These are phyloP conservation scores for Iberis pinnata DNA, from an alignment of 345 rosid genomes.

Conservation along the genomic window DNA sequence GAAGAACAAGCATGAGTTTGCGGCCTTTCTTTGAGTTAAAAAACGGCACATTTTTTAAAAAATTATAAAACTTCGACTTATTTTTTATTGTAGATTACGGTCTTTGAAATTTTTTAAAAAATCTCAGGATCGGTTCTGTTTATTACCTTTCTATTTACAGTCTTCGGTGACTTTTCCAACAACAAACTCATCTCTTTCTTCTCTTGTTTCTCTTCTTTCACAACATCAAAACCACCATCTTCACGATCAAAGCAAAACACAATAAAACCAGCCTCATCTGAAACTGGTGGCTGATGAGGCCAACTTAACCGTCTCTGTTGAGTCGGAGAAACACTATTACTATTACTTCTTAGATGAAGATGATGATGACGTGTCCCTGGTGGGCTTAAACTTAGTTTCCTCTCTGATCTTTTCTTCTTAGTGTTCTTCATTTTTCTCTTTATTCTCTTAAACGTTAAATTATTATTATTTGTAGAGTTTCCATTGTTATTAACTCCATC, in stretches of 20 bases:
- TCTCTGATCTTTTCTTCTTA: constrained; percentile 27
- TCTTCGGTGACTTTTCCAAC: constrained; percentile 18
- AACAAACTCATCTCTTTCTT: constrained; percentile 24
- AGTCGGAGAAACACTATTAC: constrained; percentile 25
- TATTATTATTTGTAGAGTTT: constrained; percentile 16
- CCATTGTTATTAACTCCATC: constrained; percentile 18
- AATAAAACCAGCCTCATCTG: constrained; percentile 52
- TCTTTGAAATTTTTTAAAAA: no score
- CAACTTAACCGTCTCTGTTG: constrained; percentile 24
- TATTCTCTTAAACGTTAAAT: constrained; percentile 19
- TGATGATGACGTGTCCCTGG: constrained; percentile 29
- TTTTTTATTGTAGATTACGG: no score
- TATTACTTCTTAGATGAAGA: constrained; percentile 25
- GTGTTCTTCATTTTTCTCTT: constrained; percentile 25
- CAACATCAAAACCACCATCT: constrained; percentile 56
- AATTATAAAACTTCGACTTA: no score
- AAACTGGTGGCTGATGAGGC: constrained; percentile 23
- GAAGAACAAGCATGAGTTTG: no score
- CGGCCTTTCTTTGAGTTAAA: no score
- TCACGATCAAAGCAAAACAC: constrained; percentile 55
- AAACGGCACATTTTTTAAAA: no score
- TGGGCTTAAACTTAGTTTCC: constrained; percentile 26
- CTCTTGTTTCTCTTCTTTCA: background rate
- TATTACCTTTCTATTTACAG: constrained; percentile 37
- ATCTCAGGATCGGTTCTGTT: no score